Conservation (phyloP, 2,329 filamentous ascomycete genomes). For the Cladosporium velox region DNA sequence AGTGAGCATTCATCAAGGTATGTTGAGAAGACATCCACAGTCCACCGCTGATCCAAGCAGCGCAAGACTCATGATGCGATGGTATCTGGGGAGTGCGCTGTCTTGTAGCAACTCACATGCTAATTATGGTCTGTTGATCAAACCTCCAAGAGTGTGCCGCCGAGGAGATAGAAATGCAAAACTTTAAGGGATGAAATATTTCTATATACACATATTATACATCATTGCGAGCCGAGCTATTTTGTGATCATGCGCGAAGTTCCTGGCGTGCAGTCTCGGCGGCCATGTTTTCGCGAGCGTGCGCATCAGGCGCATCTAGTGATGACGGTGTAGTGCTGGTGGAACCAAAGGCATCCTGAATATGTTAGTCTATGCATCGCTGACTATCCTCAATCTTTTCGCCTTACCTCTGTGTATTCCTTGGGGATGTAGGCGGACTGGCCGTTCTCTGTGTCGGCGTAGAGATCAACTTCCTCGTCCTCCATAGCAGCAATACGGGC, state of each 20-base stretch:
- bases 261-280: conserved; percentile 10
- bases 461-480: conserved; percentile 68
- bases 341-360: conserved; percentile 2
- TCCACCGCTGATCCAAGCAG: background rate
- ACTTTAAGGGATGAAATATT: background rate
- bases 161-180: background rate
- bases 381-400: background rate
- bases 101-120: background rate
- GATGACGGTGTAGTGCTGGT: conserved; percentile 1
- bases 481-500: conserved; percentile 65
- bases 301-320: background rate
- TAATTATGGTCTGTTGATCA: background rate
- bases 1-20: background rate
- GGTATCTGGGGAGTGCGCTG: background rate
- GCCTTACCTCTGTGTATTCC: conserved; percentile 4
- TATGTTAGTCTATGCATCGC: background rate
- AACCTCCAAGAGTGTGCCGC: no score
- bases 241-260: background rate
- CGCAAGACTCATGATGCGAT: background rate
- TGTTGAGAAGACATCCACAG: background rate
- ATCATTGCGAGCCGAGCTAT: background rate
- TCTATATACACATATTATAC: conserved; percentile 17
- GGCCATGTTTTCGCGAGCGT: conserved; percentile 8
- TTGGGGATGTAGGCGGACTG: conserved; percentile 11
- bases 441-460: conserved; percentile 11